These are phyloP conservation scores for Colletotrichum orbiculare DNA, from an alignment of 2,329 filamentous ascomycete genomes.

Conservation along the genomic window DNA sequence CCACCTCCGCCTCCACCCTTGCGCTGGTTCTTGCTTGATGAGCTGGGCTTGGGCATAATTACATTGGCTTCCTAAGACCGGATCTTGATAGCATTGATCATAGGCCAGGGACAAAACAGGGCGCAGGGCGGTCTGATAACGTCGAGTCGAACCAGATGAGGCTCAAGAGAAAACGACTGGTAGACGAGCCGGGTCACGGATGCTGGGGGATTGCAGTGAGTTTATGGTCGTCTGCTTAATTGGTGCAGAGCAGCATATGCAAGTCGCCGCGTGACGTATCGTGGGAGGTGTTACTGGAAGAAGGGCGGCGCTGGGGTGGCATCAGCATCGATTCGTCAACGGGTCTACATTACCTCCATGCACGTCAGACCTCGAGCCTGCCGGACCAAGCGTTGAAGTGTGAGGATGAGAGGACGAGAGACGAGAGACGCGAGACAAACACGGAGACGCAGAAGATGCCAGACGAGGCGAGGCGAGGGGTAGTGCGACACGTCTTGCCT, in stretches of 20 bases:
- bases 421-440: conserved; percentile 14
- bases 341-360: conserved; percentile 25
- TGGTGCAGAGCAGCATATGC: conserved; percentile 24
- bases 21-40: conserved; percentile 41
- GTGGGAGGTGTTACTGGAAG: conserved; percentile 31
- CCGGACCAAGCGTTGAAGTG: neutral
- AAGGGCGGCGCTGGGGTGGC: conserved; percentile 22
- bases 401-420: conserved; percentile 16
- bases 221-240: conserved; percentile 31
- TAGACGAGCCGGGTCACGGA: conserved; percentile 25
- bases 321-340: conserved; percentile 21
- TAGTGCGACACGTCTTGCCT: conserved; percentile 23
- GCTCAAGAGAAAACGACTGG: conserved; percentile 24
- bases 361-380: conserved; percentile 15
- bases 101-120: conserved; percentile 8
- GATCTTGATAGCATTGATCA: conserved; percentile 1
- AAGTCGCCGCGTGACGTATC: conserved; percentile 29
- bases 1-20: conserved; percentile 28
- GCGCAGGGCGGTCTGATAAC: conserved; percentile 1
- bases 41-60: conserved; percentile 42
- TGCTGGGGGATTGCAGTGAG: conserved; percentile 12
- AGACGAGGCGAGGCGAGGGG: conserved; percentile 19
- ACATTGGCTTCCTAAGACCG: conserved; percentile 35
- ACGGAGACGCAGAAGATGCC: conserved; percentile 14
- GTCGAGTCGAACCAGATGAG: conserved; percentile 4